These are phyloP conservation scores for Wickerhamiella azyma DNA, from an alignment of 805 yeast species.

Conservation along the genomic window DNA sequence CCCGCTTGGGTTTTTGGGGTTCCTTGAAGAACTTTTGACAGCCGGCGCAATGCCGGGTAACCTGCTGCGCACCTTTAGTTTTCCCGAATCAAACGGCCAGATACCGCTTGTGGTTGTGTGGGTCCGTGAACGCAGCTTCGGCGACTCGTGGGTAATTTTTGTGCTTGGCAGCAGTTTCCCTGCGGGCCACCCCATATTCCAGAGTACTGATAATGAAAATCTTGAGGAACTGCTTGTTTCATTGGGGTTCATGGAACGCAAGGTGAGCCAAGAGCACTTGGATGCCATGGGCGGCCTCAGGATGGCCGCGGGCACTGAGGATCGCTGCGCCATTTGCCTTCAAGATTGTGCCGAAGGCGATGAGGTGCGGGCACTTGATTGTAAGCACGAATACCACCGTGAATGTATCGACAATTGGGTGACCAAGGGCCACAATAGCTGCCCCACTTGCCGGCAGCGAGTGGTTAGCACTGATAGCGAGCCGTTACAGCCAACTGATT, in stretches of 20 bases:
- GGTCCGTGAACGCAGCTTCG: slow-evolving; percentile 27
- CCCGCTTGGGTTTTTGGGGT: slow-evolving; percentile 12
- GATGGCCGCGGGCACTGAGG: neutral
- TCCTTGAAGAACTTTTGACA: slow-evolving; percentile 9
- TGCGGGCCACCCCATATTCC: slow-evolving; percentile 36
- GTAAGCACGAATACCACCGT: slow-evolving; percentile 41
- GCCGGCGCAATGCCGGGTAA: slow-evolving; percentile 8
- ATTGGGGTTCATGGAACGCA: slow-evolving; percentile 36
- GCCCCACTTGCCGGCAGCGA: slow-evolving; percentile 43
- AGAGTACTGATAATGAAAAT: slow-evolving; percentile 38
- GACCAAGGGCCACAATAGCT: slow-evolving; percentile 37
- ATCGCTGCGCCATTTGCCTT: slow-evolving; percentile 34
- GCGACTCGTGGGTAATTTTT: slow-evolving; percentile 39
- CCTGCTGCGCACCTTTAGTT: slow-evolving; percentile 18
- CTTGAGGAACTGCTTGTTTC: slow-evolving; percentile 37
- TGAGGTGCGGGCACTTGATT: slow-evolving; percentile 33
- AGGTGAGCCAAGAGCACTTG: slow-evolving; percentile 32
- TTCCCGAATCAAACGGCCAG: slow-evolving; percentile 16
- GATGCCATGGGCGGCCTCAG: slow-evolving; percentile 27
- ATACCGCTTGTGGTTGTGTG: slow-evolving; percentile 40
- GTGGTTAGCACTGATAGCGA: slow-evolving; percentile 23
- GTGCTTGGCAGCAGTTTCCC: slow-evolving; percentile 45
- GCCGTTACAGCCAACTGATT: neutral
- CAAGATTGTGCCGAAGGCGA: slow-evolving; percentile 36
- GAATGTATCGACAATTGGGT: slow-evolving; percentile 50